phyloP scores from a whole-genome alignment of 1,284 basidiomycete species.

The Marasmius fiardii region DNA sequence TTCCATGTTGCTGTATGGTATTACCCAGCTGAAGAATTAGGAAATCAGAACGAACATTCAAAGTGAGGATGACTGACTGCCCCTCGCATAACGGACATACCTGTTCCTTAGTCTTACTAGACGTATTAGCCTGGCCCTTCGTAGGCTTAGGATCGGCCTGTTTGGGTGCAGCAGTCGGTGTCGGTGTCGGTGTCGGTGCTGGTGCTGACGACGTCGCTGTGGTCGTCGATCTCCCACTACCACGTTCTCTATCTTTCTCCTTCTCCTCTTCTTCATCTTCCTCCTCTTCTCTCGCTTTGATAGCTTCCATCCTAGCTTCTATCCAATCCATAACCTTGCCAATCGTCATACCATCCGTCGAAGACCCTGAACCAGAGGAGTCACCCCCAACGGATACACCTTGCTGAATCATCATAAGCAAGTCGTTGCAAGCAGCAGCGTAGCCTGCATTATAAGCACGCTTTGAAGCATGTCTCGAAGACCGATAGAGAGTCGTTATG shows the following conservation, averaged over 20 bases:
- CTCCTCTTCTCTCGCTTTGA: slow-evolving; percentile 67
- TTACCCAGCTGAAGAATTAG: neutral
- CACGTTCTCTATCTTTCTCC: slow-evolving; percentile 44
- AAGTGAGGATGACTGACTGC: neutral
- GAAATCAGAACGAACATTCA: neutral
- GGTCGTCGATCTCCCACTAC: slow-evolving; percentile 14
- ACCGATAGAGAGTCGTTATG: slow-evolving; percentile 78
- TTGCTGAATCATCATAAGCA: slow-evolving; percentile 76
- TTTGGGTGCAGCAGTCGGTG: slow-evolving; percentile 10
- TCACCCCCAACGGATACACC: slow-evolving; percentile 60
- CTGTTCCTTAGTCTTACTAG: slow-evolving; percentile 20
- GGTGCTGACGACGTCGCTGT: too few relatives aligned
- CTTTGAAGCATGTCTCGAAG: slow-evolving; percentile 69
- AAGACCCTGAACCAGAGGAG: slow-evolving; percentile 31
- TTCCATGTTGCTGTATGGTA: neutral
- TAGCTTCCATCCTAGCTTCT: slow-evolving; percentile 67
- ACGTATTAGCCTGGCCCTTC: slow-evolving; percentile 14
- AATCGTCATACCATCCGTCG: slow-evolving; percentile 57
- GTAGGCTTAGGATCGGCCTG: neutral
- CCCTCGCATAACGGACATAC: slow-evolving; percentile 19
- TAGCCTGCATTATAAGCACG: slow-evolving; percentile 76
- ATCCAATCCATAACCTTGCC: slow-evolving; percentile 79
- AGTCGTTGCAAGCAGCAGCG: slow-evolving; percentile 70
- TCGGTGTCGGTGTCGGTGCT: slow-evolving; percentile 16
- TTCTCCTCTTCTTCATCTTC: slow-evolving; percentile 76